These are phyloP conservation scores for Mycena filopes DNA, from an alignment of 768 basidiomycete genomes.

Conservation along the genomic window DNA sequence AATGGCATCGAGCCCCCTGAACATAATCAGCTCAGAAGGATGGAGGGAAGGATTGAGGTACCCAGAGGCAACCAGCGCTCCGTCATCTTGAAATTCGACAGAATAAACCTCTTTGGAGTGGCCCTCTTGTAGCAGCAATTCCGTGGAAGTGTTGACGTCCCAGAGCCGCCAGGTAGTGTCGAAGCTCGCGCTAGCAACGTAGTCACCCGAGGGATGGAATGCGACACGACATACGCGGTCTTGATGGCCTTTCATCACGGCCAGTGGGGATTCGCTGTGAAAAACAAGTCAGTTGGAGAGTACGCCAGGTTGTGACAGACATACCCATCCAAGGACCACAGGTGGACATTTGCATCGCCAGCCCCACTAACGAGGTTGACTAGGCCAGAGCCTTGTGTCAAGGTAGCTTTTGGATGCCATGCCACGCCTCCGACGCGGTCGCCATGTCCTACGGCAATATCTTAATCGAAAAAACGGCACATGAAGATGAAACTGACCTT, in stretches of 20 bases:
- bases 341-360: constrained; percentile 84
- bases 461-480: constrained; percentile 20
- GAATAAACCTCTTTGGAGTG: constrained; percentile 97
- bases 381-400: constrained; percentile 67
- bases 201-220: constrained; percentile 96
- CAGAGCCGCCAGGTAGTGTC: constrained; percentile 98
- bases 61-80: constrained; percentile 94
- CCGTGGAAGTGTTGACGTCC: constrained; percentile 87
- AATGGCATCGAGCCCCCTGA: constrained; percentile 94
- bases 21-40: background rate
- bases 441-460: constrained; percentile 70
- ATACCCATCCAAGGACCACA: constrained; percentile 91
- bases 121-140: constrained; percentile 92
- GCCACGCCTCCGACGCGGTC: constrained; percentile 96
- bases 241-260: constrained; percentile 88
- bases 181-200: constrained; percentile 94
- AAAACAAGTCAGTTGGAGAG: constrained; percentile 4
- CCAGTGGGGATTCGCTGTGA: constrained; percentile 83
- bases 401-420: constrained; percentile 95
- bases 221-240: constrained; percentile 93
- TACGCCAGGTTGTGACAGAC: constrained; percentile 31
- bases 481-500: constrained; percentile 60
- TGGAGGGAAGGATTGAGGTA: constrained; percentile 48
- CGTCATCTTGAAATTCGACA: constrained; percentile 96
- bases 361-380: constrained; percentile 94